Percentiles rank a stretch among this genome's conserved stretches.
Conservation (phyloP, 2,329 filamentous ascomycete species). For the Paraphaeosphaeria sporulosa region DNA sequence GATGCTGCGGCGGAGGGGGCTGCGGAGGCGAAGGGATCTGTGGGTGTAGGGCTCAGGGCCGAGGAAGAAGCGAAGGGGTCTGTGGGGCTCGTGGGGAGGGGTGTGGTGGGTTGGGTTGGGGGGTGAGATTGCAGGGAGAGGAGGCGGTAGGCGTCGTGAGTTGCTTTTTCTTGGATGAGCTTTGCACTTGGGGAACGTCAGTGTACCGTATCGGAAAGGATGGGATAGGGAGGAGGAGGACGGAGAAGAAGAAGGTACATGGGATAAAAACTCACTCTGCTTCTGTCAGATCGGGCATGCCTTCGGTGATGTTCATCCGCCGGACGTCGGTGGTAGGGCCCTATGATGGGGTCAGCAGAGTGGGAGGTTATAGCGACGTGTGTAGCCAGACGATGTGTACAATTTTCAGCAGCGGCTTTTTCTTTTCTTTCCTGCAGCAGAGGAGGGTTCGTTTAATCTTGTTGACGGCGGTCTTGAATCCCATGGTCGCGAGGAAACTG, state of each 20-base stretch:
- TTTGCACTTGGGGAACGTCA: constrained; percentile 25
- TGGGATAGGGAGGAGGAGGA: neutral
- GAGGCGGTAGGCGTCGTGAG: constrained; percentile 36
- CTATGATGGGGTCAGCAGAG: constrained; percentile 18
- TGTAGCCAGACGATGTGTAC: constrained; percentile 17
- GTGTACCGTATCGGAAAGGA: neutral
- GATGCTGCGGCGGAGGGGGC: constrained; percentile 17
- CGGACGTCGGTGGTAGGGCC: constrained; percentile 41
- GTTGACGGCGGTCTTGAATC: constrained; percentile 30
- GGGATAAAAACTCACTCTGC: constrained; percentile 29
- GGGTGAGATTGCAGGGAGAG: constrained; percentile 29
- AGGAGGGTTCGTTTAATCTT: constrained; percentile 33
- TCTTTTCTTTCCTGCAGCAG: constrained; percentile 33
- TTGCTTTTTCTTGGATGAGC: constrained; percentile 41
- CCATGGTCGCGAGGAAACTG: constrained; percentile 24
- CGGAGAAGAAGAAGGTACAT: neutral
- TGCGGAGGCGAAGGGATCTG: constrained; percentile 30
- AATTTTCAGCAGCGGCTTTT: constrained; percentile 33
- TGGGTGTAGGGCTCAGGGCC: constrained; percentile 21
- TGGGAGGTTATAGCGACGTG: neutral
- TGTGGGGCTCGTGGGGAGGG: constrained; percentile 19
- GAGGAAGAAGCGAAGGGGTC: constrained; percentile 18
- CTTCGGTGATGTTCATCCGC: constrained; percentile 35
- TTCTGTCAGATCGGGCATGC: constrained; percentile 39
- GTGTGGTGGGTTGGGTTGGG: constrained; percentile 15